Conservation (phyloP, 805 yeast species). For the Starmerella etchellsii region DNA sequence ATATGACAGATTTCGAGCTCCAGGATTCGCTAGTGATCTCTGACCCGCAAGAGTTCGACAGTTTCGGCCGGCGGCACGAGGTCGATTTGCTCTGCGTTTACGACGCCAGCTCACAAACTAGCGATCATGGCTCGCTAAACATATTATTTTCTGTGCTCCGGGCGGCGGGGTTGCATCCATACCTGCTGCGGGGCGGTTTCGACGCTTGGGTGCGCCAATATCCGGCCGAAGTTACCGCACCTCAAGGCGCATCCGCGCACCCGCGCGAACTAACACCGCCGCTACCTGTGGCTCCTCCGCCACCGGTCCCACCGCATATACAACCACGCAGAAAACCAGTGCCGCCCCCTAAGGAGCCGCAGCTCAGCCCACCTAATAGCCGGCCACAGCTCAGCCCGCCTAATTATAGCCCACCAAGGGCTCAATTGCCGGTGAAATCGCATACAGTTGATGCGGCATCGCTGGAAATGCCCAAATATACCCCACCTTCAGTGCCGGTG, state of each 20-base stretch:
- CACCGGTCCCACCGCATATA: slow-evolving; percentile 5
- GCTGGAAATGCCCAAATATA: too few species aligned
- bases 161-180: slow-evolving; percentile 32
- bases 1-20: slow-evolving; percentile 51
- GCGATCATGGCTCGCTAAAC: slow-evolving; percentile 26
- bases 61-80: slow-evolving; percentile 40
- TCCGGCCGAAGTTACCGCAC: slow-evolving; percentile 5
- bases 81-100: slow-evolving; percentile 58
- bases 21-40: slow-evolving; percentile 47
- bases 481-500: too few species aligned
- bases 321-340: too few species aligned
- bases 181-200: slow-evolving; percentile 45
- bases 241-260: too few species aligned
- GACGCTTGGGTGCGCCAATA: slow-evolving; percentile 30
- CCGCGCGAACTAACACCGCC: neutral
- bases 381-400: too few species aligned
- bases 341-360: too few species aligned
- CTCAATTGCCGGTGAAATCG: too few species aligned
- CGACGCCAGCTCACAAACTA: slow-evolving; percentile 30
- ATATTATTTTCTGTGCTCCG: slow-evolving; percentile 26
- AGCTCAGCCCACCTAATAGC: too few species aligned
- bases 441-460: too few species aligned
- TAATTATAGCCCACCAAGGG: too few species aligned
- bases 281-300: slow-evolving; percentile 5
- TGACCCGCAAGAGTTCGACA: slow-evolving; percentile 40